Base-by-base conservation (phyloP, 192 early-diverging fungal genomes). In the Mortierella hygrophila region DNA sequence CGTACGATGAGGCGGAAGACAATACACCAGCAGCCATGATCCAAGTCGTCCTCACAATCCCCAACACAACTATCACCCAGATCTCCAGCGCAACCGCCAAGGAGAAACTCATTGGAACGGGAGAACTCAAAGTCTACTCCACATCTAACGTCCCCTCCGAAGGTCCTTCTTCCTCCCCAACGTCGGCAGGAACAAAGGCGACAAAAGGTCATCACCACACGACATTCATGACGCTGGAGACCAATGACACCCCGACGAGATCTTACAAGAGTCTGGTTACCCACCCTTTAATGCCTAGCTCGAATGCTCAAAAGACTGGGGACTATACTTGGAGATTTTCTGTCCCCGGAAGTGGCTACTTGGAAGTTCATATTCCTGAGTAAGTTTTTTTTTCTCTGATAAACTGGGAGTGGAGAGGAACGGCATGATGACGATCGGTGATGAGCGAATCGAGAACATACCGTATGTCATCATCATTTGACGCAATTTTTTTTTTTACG, bases 281-380 rank as follows among this genome's bases (percentile, higher is more conserved):
- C n/a, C 84, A 86, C 52, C 84, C 84, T 20, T 35, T 86, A 63
- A 81, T 86, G 84, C 84, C 84, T 29, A 76, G 74, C 23, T 86
- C 84, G 6, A 78, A 76, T 13, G 84, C 76, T 23, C 79, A 86
- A 63, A 86, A 86, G 54, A 76, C 44, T 20, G 38, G 32, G 0
- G 79, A 86, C 4, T 21, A 60, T n/a, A 78, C 79, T 15, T 86
- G 84, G 84, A 49, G 73, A 35, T 86, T 86, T 54, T 78, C 84
- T 20, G 79, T 86, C 6, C 42, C 79, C n/a, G 84, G 79, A 18
- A 78, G 70, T 47, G 84, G 84, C 78, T 81, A 69, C 42, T 57
- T 86, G 75, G 84, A 86, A 16, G 46, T 86, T 9, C 26, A 57
- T 46, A 16, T 86, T 4, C 76, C 84, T 44, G 71, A 77, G 84